Evolutionary conservation across 2,329 filamentous ascomycete genomes (phyloP), one percentile per base, ranked within the genome.

Genomic region (Diplodia sapinea): DNA sequence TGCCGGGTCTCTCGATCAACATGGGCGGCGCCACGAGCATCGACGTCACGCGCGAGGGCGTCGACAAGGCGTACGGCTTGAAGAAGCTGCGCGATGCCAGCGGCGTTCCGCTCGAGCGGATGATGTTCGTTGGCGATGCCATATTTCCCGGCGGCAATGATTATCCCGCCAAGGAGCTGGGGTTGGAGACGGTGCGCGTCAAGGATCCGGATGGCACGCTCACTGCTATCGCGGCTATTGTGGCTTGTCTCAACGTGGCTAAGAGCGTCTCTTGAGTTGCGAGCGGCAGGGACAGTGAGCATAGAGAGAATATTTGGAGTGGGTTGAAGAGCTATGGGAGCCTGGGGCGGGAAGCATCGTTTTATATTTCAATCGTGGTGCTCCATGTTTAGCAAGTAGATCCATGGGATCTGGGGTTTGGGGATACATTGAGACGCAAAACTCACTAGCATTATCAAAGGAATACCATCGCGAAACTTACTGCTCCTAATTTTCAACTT

Each of bases 61-160:
- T 81, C 38, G 77, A 81, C 69, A 81, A 81, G 73, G 79, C 63
- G 7, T 73, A 73, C 62, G 72, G 73, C 2, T 36, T 75, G 70
- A 70, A 70, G 73, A 74, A 67, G 69, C 51, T 75, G 69, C 56
- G 74, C 20, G 70, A 71, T 11, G 69, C 61, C 51, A 74, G 77
- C 67, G 74, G 74, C 4, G 78, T 80, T 26, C 70, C 77, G 26
- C 73, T 80, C 23, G 74, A 78, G 63, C 68, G 75, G 69, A 79
- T 80, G 74, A 74, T 80, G 71, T 80, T 81, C 65, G 77, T 81
- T n/a, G 79, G 78, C 11, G 78, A 81, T 69, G 79, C 79, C 17
- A 78, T 80, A 52, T 80, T 79, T 65, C 77, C 78, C 1, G 79
- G 77, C 23, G 78, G 79, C 15, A 80, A 80, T 64, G 79, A 80